Evolutionary conservation across 495 filamentous ascomycete species (phyloP).

Genomic region (Penicillium paradoxum): DNA sequence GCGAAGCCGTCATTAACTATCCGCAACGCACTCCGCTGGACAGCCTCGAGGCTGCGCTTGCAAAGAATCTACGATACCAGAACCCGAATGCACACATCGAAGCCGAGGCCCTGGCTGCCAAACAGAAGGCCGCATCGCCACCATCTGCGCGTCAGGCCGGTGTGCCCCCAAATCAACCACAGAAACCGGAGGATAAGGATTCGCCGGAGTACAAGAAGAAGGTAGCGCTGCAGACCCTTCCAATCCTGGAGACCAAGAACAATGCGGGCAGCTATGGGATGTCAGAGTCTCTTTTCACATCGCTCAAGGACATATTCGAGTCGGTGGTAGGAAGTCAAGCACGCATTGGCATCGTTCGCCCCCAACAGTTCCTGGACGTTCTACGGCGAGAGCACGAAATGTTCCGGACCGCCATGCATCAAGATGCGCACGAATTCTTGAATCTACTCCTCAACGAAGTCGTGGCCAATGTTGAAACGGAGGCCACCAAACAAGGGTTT

Average conservation of each 20-base stretch:
- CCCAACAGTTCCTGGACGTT: constrained; percentile 88
- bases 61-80: constrained; percentile 45
- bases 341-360: constrained; percentile 86
- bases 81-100: constrained; percentile 36
- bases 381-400: constrained; percentile 92
- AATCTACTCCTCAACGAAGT: constrained; percentile 95
- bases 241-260: constrained; percentile 75
- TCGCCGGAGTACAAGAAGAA: constrained; percentile 97
- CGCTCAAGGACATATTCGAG: constrained; percentile 94
- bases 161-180: constrained; percentile 49
- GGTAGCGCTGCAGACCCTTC: constrained; percentile 78
- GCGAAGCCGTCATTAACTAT: constrained; percentile 91
- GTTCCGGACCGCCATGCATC: constrained; percentile 95
- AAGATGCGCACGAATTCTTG: constrained; percentile 96
- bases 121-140: constrained; percentile 34
- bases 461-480: constrained; percentile 85
- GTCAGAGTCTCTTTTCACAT: constrained; percentile 90
- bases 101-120: constrained; percentile 41
- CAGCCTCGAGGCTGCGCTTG: constrained; percentile 43
- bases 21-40: constrained; percentile 61
- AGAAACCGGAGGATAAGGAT: constrained; percentile 74
- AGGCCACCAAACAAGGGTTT: constrained; percentile 54
- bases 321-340: constrained; percentile 76
- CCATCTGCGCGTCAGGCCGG: constrained; percentile 45
- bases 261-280: constrained; percentile 81